Percentiles rank a stretch among this genome's conserved stretches.
Conservation (phyloP, 176 grass and related monocot genomes). For the Carex cristatella region DNA sequence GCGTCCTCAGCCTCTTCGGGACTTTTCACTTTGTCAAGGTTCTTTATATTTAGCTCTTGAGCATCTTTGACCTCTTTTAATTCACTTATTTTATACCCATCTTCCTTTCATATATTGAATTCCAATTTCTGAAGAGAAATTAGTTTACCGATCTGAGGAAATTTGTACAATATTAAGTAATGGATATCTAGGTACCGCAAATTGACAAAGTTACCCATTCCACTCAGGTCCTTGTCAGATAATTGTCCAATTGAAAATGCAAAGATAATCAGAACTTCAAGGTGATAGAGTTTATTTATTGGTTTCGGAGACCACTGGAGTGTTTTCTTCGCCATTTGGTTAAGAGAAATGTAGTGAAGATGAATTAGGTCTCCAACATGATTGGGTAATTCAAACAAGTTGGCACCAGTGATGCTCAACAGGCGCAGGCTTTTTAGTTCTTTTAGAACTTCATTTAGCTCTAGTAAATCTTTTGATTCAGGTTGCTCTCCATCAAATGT, state of each 20-base stretch:
- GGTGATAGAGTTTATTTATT: neutral
- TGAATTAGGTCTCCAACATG: slow-evolving; percentile 23
- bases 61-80: slow-evolving; percentile 1
- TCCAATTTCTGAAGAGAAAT: slow-evolving; percentile 23
- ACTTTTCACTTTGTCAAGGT: slow-evolving; percentile 21
- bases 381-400: slow-evolving; percentile 11
- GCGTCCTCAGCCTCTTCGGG: slow-evolving; percentile 1
- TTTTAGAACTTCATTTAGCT: slow-evolving; percentile 13
- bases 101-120: neutral
- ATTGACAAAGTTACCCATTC: neutral
- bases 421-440: slow-evolving; percentile 22
- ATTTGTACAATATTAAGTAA: neutral
- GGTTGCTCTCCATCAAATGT: neutral
- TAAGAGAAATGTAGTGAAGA: neutral
- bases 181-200: slow-evolving; percentile 12
- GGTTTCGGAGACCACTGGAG: neutral
- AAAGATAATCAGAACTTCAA: slow-evolving; percentile 20
- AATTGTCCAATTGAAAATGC: neutral
- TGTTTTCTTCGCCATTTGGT: no score
- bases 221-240: neutral
- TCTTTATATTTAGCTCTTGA: neutral
- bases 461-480: neutral
- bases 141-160: slow-evolving; percentile 13
- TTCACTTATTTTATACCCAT: slow-evolving; percentile 1
- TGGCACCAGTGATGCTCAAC: neutral